phyloP scores from a whole-genome alignment of 768 basidiomycete genomes.

The Collybia mongolica region DNA sequence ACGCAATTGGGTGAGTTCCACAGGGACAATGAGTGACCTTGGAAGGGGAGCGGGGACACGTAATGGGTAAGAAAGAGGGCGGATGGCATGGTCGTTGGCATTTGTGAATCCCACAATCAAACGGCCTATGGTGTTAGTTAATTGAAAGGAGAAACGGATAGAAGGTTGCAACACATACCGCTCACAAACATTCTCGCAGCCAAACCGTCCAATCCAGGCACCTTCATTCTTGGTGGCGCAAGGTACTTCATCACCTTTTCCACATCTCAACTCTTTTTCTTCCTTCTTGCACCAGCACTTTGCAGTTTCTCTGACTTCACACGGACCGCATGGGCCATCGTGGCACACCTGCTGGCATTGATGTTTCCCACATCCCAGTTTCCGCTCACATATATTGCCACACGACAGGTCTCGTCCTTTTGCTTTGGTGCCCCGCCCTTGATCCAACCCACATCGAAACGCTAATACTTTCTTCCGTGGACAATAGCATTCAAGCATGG shows the following conservation, averaged over 20 bases:
- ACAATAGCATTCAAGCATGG: constrained; percentile 78
- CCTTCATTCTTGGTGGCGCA: constrained; percentile 40
- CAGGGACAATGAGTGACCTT: constrained; percentile 79
- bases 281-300: constrained; percentile 84
- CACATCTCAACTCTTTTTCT: constrained; percentile 59
- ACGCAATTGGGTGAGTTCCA: constrained; percentile 57
- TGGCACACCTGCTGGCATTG: constrained; percentile 72
- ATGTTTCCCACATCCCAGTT: constrained; percentile 74
- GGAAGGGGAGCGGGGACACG: constrained; percentile 75
- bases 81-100: constrained; percentile 82
- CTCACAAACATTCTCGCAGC: constrained; percentile 60
- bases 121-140: constrained; percentile 38
- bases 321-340: constrained; percentile 68
- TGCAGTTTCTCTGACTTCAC: constrained; percentile 50
- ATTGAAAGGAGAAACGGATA: constrained; percentile 2
- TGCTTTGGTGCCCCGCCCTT: constrained; percentile 18
- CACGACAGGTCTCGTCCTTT: constrained; percentile 37
- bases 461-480: constrained; percentile 55
- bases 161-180: constrained; percentile 34
- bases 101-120: constrained; percentile 74
- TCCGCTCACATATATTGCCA: constrained; percentile 39
- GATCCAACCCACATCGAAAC: constrained; percentile 52
- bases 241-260: constrained; percentile 47
- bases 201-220: constrained; percentile 62
- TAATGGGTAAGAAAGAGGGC: constrained; percentile 50